These are phyloP conservation scores for Ophiostoma perfectum DNA, from an alignment of 2,329 filamentous ascomycete genomes.

Conservation along the genomic window DNA sequence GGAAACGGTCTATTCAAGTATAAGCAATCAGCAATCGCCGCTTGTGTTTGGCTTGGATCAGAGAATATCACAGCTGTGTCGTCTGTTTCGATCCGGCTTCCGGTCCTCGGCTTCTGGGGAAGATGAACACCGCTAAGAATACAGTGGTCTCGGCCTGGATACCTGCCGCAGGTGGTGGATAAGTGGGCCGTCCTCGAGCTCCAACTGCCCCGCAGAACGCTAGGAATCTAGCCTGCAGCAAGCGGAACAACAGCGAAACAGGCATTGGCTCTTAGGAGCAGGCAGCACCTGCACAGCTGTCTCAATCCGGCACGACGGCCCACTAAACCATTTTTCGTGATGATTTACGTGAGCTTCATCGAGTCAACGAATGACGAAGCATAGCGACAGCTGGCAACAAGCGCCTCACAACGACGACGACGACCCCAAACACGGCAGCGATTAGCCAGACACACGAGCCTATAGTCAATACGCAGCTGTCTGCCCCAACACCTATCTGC, in stretches of 20 bases:
- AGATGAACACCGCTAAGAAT: background rate
- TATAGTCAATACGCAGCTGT: too few species aligned
- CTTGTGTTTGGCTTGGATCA: background rate
- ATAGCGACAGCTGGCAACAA: background rate
- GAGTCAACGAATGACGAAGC: background rate
- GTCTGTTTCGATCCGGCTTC: background rate
- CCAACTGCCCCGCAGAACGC: background rate
- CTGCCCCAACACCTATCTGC: too few species aligned
- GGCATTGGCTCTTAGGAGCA: background rate
- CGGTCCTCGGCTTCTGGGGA: background rate
- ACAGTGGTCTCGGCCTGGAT: background rate
- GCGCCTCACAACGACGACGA: background rate
- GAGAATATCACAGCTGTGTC: background rate
- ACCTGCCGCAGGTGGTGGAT: background rate
- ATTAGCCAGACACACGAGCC: too few species aligned
- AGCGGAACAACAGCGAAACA: background rate
- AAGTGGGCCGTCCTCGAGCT: background rate
- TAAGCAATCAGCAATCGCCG: background rate
- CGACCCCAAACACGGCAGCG: background rate
- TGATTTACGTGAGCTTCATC: slow-evolving; percentile 1
- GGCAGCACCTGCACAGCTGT: slow-evolving; percentile 4
- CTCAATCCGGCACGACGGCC: background rate
- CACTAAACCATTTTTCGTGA: slow-evolving; percentile 11
- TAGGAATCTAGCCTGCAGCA: background rate
- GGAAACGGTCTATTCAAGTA: background rate